Evolutionary conservation across 139 green algal genomes (phyloP).

Genomic region (Chlamydomonas incerta): DNA sequence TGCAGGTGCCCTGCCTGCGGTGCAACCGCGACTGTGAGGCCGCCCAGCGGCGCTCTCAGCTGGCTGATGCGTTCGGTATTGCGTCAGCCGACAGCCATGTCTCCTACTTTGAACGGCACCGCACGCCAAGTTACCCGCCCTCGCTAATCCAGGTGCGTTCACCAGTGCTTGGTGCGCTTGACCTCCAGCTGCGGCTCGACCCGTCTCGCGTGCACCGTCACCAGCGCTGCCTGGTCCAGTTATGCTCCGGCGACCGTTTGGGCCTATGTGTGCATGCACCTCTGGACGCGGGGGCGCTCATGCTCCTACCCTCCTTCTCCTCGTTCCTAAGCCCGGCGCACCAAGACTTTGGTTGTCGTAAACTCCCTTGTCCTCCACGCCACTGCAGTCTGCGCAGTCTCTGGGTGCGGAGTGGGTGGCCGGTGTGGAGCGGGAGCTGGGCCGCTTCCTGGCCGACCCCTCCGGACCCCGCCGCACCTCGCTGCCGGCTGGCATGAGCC

Average conservation of each 20-base stretch:
- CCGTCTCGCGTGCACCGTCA: too few relatives aligned
- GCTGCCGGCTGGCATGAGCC: conserved; percentile 53
- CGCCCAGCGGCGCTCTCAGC: conserved; percentile 45
- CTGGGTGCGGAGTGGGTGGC: conserved; percentile 44
- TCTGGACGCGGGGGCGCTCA: too few relatives aligned
- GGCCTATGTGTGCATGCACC: not conserved
- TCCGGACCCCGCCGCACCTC: conserved; percentile 49
- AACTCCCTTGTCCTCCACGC: not conserved
- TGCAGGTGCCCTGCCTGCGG: conserved; percentile 44
- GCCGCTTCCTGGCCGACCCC: conserved; percentile 58
- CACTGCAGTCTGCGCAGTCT: not conserved
- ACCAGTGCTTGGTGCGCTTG: not conserved
- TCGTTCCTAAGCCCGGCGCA: not conserved
- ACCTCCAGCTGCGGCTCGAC: too few relatives aligned
- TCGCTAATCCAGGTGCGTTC: conserved; percentile 52
- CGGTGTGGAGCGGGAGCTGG: conserved; percentile 68
- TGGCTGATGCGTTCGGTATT: conserved; percentile 81
- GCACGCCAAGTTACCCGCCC: conserved; percentile 48
- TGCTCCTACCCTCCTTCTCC: too few relatives aligned
- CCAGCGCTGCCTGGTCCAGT: too few relatives aligned
- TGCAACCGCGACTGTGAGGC: conserved; percentile 71
- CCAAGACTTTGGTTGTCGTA: not conserved
- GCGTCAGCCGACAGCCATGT: conserved; percentile 56
- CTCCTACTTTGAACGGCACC: conserved; percentile 64
- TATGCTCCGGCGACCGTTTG: not conserved